Base-by-base conservation (phyloP, 768 basidiomycete genomes). In the Dentipellis sp. region DNA sequence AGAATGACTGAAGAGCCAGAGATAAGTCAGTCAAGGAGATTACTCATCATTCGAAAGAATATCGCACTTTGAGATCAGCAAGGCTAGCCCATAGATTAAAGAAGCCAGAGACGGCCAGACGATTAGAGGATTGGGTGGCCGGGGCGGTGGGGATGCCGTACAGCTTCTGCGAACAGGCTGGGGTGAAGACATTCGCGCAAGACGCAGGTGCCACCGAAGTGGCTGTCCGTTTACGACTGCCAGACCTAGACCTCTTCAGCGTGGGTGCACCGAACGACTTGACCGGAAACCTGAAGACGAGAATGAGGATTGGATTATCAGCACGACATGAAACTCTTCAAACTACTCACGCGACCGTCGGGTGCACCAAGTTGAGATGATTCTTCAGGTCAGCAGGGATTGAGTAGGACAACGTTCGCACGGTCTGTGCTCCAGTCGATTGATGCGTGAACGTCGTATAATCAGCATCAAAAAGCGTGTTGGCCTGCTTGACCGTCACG, bases 391-490 rank as follows among this genome's bases (percentile, higher is more conserved):
- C 36, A 3, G 53, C 54, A 16, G 60, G 62, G 42, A 65, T 54
- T 14, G 63, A 62, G 52, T 65, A 65, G 3, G 56, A 52, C 19
- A 62, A 47, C 12, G 60, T 63, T 14, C 62, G 64, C 11, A 63
- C 35, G 16, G 46, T 50, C 45, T 42, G 39, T 50, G 58, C 22
- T 16, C 60, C 62, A 11, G 54, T 62, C 6, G 38, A 42, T 10
- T 55, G 37, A 34, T 63, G 60, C 19, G 23, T 54, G 56, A 63
- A 63, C 3, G 46, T 21, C 36, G 51, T 22, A 51, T 61, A 62
- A 2, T 62, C 29, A 38, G 64, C 55, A 36, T 53, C 55, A 39
- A 65, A 45, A 2, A 63, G 51, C 19, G 48, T 42, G 52, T 62
- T 63, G 22, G 60, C 60, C 29, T 52, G 53, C n/a, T 50, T 36